Conservation (phyloP, 1,139 yeast species). For the Taphrina pruni region DNA sequence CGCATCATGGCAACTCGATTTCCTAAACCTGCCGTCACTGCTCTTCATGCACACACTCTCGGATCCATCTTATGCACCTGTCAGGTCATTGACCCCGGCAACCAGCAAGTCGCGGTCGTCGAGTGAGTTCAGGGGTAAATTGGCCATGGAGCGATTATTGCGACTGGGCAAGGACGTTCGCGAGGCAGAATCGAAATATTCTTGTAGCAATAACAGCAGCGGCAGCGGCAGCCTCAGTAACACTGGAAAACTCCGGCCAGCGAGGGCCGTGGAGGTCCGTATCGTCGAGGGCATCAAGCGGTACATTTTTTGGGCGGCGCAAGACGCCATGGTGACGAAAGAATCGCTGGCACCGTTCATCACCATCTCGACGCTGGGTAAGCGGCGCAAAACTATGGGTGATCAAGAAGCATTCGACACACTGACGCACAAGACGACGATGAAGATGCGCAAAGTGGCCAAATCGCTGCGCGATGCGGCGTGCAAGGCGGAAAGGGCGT, state of each 20-base stretch:
- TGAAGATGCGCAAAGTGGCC: slow-evolving; percentile 4
- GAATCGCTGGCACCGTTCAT: background rate
- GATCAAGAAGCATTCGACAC: background rate
- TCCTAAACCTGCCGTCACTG: slow-evolving; percentile 24
- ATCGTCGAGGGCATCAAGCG: slow-evolving; percentile 8
- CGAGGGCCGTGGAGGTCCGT: slow-evolving; percentile 1
- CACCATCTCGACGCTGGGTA: background rate
- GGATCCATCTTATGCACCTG: slow-evolving; percentile 4
- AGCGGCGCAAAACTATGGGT: background rate
- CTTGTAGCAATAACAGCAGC: no score
- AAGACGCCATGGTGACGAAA: slow-evolving; percentile 2
- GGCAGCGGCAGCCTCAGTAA: background rate
- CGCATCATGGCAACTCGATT: slow-evolving; percentile 40
- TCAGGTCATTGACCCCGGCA: background rate
- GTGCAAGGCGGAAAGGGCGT: background rate
- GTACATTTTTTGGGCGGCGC: slow-evolving; percentile 15
- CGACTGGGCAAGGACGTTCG: slow-evolving; percentile 36
- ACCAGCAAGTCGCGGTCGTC: background rate
- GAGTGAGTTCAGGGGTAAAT: slow-evolving; percentile 36
- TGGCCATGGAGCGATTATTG: slow-evolving; percentile 37
- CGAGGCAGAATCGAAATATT: background rate
- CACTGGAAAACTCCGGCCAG: background rate
- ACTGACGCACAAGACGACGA: slow-evolving; percentile 3
- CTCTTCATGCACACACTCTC: slow-evolving; percentile 24
- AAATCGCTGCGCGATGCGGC: slow-evolving; percentile 9